phyloP scores from a whole-genome alignment of 768 basidiomycete genomes.

The Leccinum rimulosum region DNA sequence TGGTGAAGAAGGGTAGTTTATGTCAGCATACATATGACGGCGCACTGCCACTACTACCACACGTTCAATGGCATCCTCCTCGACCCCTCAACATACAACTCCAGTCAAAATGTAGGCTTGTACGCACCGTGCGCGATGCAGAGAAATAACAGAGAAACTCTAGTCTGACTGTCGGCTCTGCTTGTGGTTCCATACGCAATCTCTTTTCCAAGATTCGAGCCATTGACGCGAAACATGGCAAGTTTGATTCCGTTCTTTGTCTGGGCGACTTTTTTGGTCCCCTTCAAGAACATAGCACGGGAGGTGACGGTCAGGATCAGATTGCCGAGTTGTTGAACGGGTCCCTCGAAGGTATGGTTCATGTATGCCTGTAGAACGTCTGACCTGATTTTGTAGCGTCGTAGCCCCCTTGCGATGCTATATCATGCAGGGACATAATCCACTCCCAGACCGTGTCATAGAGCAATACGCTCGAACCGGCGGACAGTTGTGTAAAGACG shows the following conservation, averaged over 20 bases:
- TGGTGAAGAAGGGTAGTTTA: slow-evolving; percentile 15
- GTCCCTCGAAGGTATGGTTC: slow-evolving; percentile 55
- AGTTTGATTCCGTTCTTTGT: slow-evolving; percentile 83
- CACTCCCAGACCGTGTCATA: slow-evolving; percentile 69
- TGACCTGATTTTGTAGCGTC: slow-evolving; percentile 15
- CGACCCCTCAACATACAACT: slow-evolving; percentile 2
- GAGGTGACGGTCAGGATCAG: slow-evolving; percentile 45
- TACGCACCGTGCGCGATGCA: background rate
- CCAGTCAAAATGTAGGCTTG: slow-evolving; percentile 34
- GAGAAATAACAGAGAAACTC: slow-evolving; percentile 4
- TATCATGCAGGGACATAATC: slow-evolving; percentile 83
- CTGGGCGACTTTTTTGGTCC: slow-evolving; percentile 84
- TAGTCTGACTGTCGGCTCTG: slow-evolving; percentile 79
- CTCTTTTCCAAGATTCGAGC: slow-evolving; percentile 77
- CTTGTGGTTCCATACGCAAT: slow-evolving; percentile 68
- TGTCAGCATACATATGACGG: slow-evolving; percentile 18
- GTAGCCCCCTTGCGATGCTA: slow-evolving; percentile 88
- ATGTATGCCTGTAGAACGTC: background rate
- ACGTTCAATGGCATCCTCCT: slow-evolving; percentile 20
- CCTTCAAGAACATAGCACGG: slow-evolving; percentile 32
- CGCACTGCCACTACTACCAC: background rate
- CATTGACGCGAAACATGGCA: slow-evolving; percentile 90
- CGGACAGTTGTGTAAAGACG: slow-evolving; percentile 77
- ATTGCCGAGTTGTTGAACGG: slow-evolving; percentile 63
- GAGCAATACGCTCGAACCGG: slow-evolving; percentile 73